phyloP scores from a whole-genome alignment of 306 rosid genomes.

The Rosa chinensis region DNA sequence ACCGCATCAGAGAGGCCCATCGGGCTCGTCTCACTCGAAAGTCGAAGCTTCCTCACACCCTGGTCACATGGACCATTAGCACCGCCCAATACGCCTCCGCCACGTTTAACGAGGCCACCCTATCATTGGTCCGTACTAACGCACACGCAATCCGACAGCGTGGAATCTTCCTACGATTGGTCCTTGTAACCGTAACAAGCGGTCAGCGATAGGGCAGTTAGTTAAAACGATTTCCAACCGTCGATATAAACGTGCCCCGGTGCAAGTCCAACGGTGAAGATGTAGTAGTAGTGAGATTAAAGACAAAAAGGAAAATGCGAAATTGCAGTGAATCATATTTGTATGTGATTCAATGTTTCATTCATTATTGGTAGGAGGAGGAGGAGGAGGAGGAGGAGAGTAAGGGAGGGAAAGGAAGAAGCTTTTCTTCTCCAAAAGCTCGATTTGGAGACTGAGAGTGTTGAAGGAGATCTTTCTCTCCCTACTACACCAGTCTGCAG shows the following conservation, averaged over 20 bases:
- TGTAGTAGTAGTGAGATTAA: background rate
- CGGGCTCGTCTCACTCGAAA: background rate
- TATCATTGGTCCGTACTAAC: background rate
- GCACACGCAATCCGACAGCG: background rate
- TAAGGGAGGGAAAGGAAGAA: background rate
- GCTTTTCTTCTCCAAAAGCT: background rate
- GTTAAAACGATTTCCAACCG: background rate
- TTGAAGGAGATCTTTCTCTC: conserved; percentile 19
- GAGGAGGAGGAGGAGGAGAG: background rate
- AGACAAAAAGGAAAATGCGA: background rate
- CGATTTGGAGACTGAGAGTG: conserved; percentile 24
- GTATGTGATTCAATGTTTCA: background rate
- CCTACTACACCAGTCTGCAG: conserved; percentile 3
- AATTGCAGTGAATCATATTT: background rate
- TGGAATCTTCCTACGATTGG: background rate
- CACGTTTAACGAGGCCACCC: background rate
- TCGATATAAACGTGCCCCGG: background rate
- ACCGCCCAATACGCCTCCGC: background rate
- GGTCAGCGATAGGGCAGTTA: background rate
- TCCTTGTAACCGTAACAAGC: background rate
- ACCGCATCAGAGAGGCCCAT: no score
- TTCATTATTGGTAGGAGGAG: background rate
- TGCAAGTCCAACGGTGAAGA: background rate
- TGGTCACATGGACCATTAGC: background rate
- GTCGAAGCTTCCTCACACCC: background rate